Base-by-base conservation (phyloP, 2,329 filamentous ascomycete species). In the Didymella glomerata region DNA sequence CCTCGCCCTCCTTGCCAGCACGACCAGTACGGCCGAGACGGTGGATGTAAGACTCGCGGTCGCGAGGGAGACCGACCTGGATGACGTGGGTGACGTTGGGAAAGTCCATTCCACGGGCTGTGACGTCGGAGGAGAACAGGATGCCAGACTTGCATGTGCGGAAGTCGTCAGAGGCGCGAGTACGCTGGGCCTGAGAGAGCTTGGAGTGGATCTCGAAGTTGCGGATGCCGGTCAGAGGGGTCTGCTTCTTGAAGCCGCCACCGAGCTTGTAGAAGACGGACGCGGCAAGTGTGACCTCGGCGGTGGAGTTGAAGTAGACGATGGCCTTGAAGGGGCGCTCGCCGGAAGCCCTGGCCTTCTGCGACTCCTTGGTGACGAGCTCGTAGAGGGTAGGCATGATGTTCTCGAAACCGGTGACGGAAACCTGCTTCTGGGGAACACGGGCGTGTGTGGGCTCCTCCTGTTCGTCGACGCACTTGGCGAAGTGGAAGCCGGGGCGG, bases 291-390 rank as follows among this genome's bases (percentile, higher is more conserved):
- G 88, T 83, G 44, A 93, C 91, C 63, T 90, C 84, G 24, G 86
- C 85, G 0, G 90, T 96, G 22, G 90, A 92, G 69, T 91, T 91
- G 76, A 94, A 90, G 80, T 97, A 99, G 41, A 97, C 82, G 60
- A 99, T 96, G n/a, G 92, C 92, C 83, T 99, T 99, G 85, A 98
- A 97, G 0, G 92, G 91, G 16, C 77, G 77, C 3, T 62, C 69
- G 68, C 76, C 62, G 82, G 79, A 62, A 77, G 71, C 63, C 76
- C 67, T 67, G 61, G 75, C 74, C 24, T 80, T 78, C 28, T 81
- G 67, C n/a, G 83, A 76, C 67, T 90, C 87, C 34, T 85, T 84
- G 54, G 88, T 80, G 46, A 89, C 81, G 50, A 97, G 83, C 77
- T 98, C 93, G 53, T 95, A 83, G 20, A 98, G 76, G 2, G 89